phyloP scores from a whole-genome alignment of 2,329 filamentous ascomycete genomes.

The Graphilbum sp. region DNA sequence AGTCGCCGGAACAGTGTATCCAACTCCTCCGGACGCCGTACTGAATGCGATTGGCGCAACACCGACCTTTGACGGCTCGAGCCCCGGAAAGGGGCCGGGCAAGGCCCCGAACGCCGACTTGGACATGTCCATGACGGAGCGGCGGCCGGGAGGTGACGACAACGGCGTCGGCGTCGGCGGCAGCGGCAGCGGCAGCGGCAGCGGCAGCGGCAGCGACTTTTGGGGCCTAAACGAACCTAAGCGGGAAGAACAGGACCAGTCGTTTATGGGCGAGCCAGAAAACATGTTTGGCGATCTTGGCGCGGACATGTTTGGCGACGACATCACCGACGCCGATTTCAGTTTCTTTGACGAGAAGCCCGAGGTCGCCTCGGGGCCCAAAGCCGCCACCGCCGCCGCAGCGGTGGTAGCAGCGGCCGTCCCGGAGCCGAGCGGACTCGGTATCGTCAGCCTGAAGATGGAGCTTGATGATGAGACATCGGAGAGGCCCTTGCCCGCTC shows the following conservation, averaged over 20 bases:
- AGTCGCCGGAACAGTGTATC: conserved; percentile 43
- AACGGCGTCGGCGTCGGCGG: conserved; percentile 14
- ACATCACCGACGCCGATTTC: conserved; percentile 70
- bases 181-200: conserved; percentile 5
- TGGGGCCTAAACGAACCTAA: conserved; percentile 28
- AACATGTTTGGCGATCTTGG: conserved; percentile 54
- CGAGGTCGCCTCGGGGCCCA: conserved; percentile 15
- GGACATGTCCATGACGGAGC: conserved; percentile 18
- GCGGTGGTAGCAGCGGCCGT: too few species aligned
- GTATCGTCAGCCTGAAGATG: too few species aligned
- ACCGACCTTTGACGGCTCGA: conserved; percentile 41
- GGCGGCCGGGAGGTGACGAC: conserved; percentile 1
- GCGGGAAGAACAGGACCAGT: conserved; percentile 25
- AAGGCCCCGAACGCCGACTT: conserved; percentile 18
- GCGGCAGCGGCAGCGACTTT: conserved; percentile 18
- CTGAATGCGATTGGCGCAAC: conserved; percentile 36
- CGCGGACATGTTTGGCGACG: conserved; percentile 55
- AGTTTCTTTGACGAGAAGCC: conserved; percentile 62
- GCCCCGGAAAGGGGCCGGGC: conserved; percentile 30
- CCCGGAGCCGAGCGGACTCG: too few species aligned
- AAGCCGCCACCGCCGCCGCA: background rate
- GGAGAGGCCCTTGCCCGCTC: too few species aligned
- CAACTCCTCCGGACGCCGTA: conserved; percentile 53
- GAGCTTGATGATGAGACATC: background rate
- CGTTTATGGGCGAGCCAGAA: conserved; percentile 29